Percentiles rank a stretch among this genome's conserved stretches.
phyloP scores from a whole-genome alignment of 805 yeast genomes.

The Kurtzmaniella cleridarum region DNA sequence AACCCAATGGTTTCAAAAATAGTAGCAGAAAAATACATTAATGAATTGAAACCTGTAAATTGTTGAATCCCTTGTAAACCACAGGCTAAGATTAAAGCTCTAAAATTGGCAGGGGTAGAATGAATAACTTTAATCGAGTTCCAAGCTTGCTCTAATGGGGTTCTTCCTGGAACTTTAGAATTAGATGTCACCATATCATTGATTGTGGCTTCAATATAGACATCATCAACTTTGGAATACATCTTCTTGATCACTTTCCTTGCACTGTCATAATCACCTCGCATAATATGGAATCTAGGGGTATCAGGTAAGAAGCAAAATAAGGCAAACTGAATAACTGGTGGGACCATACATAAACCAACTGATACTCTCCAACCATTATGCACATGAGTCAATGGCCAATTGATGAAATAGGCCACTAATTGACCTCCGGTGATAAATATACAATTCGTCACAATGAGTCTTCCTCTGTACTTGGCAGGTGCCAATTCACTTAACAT shows the following conservation, averaged over 20 bases:
- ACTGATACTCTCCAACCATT: slow-evolving; percentile 94
- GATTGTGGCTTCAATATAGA: slow-evolving; percentile 60
- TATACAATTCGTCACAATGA: slow-evolving; percentile 81
- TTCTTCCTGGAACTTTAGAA: slow-evolving; percentile 36
- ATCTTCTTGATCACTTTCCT: slow-evolving; percentile 56
- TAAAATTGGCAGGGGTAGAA: slow-evolving; percentile 67
- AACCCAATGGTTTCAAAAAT: slow-evolving; percentile 91
- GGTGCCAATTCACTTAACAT: slow-evolving; percentile 93
- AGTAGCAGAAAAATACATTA: slow-evolving; percentile 92
- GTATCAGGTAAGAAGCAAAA: slow-evolving; percentile 92
- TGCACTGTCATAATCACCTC: slow-evolving; percentile 62
- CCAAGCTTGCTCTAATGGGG: slow-evolving; percentile 46
- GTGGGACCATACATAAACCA: slow-evolving; percentile 86
- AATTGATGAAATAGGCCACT: slow-evolving; percentile 90
- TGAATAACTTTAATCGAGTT: slow-evolving; percentile 62
- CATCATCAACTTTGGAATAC: slow-evolving; percentile 59
- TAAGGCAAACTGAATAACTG: slow-evolving; percentile 66
- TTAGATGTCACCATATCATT: slow-evolving; percentile 52
- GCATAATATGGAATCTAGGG: slow-evolving; percentile 82
- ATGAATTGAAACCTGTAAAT: slow-evolving; percentile 92
- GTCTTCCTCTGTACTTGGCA: slow-evolving; percentile 81
- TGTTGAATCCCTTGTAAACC: slow-evolving; percentile 96
- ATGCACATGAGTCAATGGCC: slow-evolving; percentile 65
- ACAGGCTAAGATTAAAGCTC: slow-evolving; percentile 87
- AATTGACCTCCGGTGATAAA: slow-evolving; percentile 95